A percentile compares a stretch with the other conserved stretches of the same genome.
Conservation (phyloP, 2,329 filamentous ascomycete species). For the Lizonia empirigonia region DNA sequence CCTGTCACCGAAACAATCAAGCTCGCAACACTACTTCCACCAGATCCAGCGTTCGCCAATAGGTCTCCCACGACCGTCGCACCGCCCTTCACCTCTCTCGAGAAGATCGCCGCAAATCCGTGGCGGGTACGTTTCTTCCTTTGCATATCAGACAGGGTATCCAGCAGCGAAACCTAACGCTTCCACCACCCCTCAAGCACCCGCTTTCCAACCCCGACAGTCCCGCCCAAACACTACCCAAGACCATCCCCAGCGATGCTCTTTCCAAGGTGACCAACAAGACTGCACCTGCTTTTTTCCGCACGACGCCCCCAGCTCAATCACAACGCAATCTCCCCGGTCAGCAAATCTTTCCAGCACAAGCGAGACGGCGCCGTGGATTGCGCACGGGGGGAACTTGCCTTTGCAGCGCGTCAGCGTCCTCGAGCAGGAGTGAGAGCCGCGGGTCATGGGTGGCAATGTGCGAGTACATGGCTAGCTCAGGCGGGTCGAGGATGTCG, state of each 20-base stretch:
- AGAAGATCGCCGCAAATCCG: background rate
- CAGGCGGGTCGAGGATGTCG: background rate
- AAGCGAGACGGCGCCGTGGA: conserved; percentile 8
- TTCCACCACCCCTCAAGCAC: conserved; percentile 22
- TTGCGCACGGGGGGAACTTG: conserved; percentile 21
- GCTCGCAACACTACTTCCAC: background rate
- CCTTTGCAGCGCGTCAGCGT: background rate
- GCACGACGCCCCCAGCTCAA: conserved; percentile 3
- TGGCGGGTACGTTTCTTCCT: background rate
- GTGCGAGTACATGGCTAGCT: conserved; percentile 5
- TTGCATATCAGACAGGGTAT: background rate
- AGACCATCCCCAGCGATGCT: background rate
- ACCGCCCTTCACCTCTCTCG: background rate
- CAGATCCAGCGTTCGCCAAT: background rate
- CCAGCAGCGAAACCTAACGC: conserved; percentile 16
- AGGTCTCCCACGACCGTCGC: no score
- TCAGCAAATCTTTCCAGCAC: conserved; percentile 18
- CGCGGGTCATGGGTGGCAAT: background rate
- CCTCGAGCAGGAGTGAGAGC: background rate
- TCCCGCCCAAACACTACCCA: background rate
- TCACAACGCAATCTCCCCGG: conserved; percentile 24
- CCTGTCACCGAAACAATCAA: background rate
- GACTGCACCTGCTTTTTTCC: no score
- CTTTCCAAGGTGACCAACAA: no score
- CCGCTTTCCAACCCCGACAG: conserved; percentile 13